Conservation (phyloP, 768 basidiomycete species). For the Symmetrospora coprosmae region DNA sequence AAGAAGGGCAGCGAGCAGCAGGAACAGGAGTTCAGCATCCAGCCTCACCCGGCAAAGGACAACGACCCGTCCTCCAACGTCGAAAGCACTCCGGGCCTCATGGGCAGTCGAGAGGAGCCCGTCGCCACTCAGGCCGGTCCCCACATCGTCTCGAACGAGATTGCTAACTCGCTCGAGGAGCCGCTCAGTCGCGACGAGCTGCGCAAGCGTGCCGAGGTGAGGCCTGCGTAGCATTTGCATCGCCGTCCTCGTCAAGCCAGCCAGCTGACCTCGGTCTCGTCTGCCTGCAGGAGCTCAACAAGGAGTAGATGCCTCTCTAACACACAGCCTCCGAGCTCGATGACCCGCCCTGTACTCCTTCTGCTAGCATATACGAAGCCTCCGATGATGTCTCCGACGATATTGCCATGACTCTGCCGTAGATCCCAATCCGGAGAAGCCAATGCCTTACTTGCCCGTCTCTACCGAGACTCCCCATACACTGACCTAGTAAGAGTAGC, state of each 20-base stretch:
- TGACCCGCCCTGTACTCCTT: too few relatives aligned
- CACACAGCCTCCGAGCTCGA: too few relatives aligned
- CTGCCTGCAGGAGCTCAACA: constrained; percentile 11
- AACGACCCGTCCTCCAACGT: constrained; percentile 7
- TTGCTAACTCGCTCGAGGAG: constrained; percentile 15
- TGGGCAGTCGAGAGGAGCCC: background rate
- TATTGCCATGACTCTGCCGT: too few relatives aligned
- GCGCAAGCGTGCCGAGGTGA: constrained; percentile 12
- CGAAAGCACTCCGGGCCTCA: constrained; percentile 4
- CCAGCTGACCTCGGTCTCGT: background rate
- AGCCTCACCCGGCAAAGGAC: constrained; percentile 23
- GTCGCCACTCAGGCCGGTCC: constrained; percentile 10
- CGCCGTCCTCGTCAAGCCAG: background rate
- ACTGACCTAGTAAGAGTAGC: too few relatives aligned
- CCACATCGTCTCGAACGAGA: constrained; percentile 11
- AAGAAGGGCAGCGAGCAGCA: constrained; percentile 24
- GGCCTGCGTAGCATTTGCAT: background rate
- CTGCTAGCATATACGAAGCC: too few relatives aligned
- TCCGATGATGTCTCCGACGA: too few relatives aligned
- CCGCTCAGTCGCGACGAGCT: constrained; percentile 21
- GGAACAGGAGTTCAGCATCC: constrained; percentile 27
- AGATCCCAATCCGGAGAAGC: too few relatives aligned
- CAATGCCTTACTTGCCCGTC: too few relatives aligned
- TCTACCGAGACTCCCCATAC: too few relatives aligned
- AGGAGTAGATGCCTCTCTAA: constrained; percentile 14